Base-by-base conservation (phyloP, 176 grass and related monocot genomes). In the Musa acuminata region DNA sequence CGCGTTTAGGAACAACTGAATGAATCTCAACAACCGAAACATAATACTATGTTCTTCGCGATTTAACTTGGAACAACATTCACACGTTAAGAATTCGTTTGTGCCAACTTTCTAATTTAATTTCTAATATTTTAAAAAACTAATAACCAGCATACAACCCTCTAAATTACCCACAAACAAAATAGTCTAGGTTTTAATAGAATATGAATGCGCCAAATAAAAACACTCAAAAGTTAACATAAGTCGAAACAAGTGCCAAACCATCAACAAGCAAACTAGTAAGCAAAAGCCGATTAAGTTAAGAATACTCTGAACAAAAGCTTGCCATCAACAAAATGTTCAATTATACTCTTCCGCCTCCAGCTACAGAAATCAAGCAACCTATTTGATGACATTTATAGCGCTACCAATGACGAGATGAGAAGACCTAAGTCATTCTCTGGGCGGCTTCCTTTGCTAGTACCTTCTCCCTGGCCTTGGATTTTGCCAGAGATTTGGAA, bases 401-500 rank as follows among this genome's bases (percentile, higher is more conserved):
- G 57, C n/a, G 9, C 17, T 8, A 60, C 16, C 57, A 21, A 60
- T 60, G 57, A 60, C 5, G 8, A 8, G 16, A 60, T 19, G 1
- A 20, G n/a, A 20, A 60, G 16, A 6, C 14, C 21, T 66, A 66
- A 13, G 10, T 66, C 63, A 66, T 66, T 22, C 63, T 66, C 63
- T 66, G 63, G 11, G 63, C 63, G 35, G 63, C 63, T 66, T 66
- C 63, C 63, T 66, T 66, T 5, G 66, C 66, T 8, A 49, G 27
- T 2, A 68, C 2, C 27, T 49, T 68, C 16, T 68, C 66, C 12
- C 1, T 68, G 66, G 66, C 66, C 66, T 68, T 68, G 0, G 66
- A 19, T 49, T 68, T 68, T 48, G 66, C 66, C 27, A 49, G 66
- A 68, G 66, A 68, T 49, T 68, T 68, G 26, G 66, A 68, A 68